Evolutionary conservation across 2,329 filamentous ascomycete genomes (phyloP).

Genomic region (Monilinia polystroma): DNA sequence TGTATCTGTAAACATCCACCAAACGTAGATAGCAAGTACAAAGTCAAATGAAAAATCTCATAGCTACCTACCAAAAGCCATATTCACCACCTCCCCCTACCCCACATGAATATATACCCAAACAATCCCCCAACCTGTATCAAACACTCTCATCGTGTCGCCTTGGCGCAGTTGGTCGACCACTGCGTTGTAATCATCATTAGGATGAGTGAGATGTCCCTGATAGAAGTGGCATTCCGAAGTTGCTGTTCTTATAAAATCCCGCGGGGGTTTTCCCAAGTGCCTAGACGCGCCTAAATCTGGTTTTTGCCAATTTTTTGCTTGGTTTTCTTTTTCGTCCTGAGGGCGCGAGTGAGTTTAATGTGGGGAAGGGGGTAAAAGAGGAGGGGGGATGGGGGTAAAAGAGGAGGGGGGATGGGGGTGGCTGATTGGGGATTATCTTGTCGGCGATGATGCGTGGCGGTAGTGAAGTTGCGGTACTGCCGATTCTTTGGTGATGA

Average conservation of each 20-base stretch:
- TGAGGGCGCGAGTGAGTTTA: background rate
- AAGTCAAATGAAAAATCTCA: background rate
- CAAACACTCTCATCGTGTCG: background rate
- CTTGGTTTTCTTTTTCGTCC: background rate
- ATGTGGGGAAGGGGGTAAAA: background rate
- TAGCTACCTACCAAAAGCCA: background rate
- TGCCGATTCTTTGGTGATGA: background rate
- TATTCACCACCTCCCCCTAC: background rate
- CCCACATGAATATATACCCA: background rate
- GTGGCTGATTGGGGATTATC: background rate
- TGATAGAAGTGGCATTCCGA: background rate
- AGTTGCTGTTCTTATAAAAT: background rate
- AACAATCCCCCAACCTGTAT: too few relatives aligned
- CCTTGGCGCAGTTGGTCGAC: too few relatives aligned
- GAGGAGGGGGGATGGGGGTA: background rate
- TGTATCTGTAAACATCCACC: background rate
- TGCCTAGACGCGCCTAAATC: background rate
- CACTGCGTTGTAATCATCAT: background rate
- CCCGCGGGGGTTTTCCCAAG: background rate
- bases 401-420: background rate
- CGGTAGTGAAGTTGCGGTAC: background rate
- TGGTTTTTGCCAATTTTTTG: background rate
- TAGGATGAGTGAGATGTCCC: background rate
- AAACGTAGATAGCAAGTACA: background rate
- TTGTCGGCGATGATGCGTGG: background rate